phyloP scores from a whole-genome alignment of 2,329 filamentous ascomycete genomes.

The Diaporthe sp. region DNA sequence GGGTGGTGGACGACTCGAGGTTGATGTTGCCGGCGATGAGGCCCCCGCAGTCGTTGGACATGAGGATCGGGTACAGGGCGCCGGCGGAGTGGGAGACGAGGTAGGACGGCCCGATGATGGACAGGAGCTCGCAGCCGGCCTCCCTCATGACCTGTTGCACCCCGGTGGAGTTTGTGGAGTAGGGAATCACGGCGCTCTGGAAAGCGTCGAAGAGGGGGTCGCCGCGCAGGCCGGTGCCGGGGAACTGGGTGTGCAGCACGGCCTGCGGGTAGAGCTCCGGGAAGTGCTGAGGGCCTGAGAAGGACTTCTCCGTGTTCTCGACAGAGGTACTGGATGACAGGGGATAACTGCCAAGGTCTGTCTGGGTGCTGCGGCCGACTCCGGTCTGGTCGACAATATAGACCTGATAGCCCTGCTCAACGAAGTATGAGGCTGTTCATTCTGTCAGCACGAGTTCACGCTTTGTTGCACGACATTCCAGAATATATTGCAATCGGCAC shows the following conservation, averaged over 20 bases:
- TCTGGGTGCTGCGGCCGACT: conserved; percentile 46
- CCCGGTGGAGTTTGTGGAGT: conserved; percentile 38
- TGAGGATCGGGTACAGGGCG: conserved; percentile 40
- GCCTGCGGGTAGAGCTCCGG: conserved; percentile 45
- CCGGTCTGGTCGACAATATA: conserved; percentile 52
- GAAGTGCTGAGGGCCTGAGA: conserved; percentile 41
- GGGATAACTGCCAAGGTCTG: conserved; percentile 42
- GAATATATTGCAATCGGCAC: not conserved
- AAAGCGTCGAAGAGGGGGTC: conserved; percentile 60
- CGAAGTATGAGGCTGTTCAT: conserved; percentile 48
- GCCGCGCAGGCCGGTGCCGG: conserved; percentile 46
- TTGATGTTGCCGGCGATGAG: conserved; percentile 45
- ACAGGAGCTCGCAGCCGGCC: conserved; percentile 40
- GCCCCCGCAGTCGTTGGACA: conserved; percentile 42
- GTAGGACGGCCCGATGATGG: conserved; percentile 42
- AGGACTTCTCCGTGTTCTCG: conserved; percentile 41
- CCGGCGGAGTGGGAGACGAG: conserved; percentile 43
- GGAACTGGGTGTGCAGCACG: conserved; percentile 47
- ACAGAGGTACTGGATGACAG: conserved; percentile 40
- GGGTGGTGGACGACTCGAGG: conserved; percentile 44
- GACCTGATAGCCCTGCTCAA: conserved; percentile 51
- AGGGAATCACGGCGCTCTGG: conserved; percentile 54
- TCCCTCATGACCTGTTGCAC: conserved; percentile 40
- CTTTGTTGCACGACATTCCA: not conserved
- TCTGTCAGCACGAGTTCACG: not conserved